A percentile compares a stretch with the other conserved stretches of the same genome.
phyloP scores from a whole-genome alignment of 257 asterid genomes.

The Sherardia arvensis region DNA sequence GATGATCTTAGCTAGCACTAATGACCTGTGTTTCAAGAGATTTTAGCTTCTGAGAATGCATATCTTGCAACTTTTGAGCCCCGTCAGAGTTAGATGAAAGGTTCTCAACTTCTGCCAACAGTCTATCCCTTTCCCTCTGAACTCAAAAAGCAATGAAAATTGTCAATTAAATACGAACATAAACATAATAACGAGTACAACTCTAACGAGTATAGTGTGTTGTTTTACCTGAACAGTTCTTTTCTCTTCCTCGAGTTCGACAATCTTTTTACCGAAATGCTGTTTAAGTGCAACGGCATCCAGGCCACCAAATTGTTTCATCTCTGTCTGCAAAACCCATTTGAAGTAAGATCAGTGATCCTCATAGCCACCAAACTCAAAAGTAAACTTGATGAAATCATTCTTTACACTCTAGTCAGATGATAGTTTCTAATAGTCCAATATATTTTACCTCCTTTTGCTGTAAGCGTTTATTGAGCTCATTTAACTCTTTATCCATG shows the following conservation, averaged over 20 bases:
- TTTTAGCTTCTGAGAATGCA: conserved; percentile 78
- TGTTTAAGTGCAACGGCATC: conserved; percentile 91
- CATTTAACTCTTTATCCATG: conserved; percentile 86
- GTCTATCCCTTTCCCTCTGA: conserved; percentile 76
- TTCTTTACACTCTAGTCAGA: background rate
- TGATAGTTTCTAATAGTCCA: background rate
- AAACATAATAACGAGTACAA: background rate
- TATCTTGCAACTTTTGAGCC: conserved; percentile 74
- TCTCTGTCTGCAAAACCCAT: conserved; percentile 66
- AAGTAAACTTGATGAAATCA: background rate
- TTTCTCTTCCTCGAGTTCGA: conserved; percentile 98
- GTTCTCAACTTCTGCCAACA: conserved; percentile 85
- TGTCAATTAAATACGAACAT: conserved; percentile 11
- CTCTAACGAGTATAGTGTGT: background rate
- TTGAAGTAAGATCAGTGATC: background rate
- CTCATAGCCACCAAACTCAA: background rate
- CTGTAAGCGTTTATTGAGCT: conserved; percentile 77
- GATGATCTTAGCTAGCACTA: background rate
- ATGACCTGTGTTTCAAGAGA: conserved; percentile 82
- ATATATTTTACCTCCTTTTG: conserved; percentile 64
- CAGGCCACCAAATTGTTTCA: conserved; percentile 75
- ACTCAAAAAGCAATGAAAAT: conserved; percentile 14
- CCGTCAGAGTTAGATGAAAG: conserved; percentile 89
- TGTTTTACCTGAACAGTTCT: conserved; percentile 67
- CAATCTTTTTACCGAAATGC: conserved; percentile 83